These are phyloP conservation scores for Simmondsia chinensis DNA, from an alignment of 148 eudicot species.

Conservation along the genomic window DNA sequence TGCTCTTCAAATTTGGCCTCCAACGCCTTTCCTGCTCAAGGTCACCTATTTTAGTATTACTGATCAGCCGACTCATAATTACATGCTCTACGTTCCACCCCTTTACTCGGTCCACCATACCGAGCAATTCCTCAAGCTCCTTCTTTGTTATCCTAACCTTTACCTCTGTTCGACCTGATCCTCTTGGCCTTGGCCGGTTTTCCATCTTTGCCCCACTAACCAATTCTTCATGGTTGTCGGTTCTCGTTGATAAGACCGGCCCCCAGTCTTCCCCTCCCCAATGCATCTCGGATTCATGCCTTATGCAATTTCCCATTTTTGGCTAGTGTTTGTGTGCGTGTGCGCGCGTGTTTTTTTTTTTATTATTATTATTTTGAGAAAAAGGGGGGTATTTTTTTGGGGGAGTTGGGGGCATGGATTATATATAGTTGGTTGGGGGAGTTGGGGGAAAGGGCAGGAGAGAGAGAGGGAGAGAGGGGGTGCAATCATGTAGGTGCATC, in stretches of 20 bases:
- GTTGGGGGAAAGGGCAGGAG: too few relatives aligned
- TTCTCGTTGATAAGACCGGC: not conserved
- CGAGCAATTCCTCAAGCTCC: constrained; percentile 24
- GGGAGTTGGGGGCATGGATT: too few relatives aligned
- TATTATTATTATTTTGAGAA: not conserved
- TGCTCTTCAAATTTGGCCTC: constrained; percentile 50
- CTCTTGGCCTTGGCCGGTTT: too few relatives aligned
- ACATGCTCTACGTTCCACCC: constrained; percentile 28
- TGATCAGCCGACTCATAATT: constrained; percentile 27
- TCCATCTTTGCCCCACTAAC: too few relatives aligned
- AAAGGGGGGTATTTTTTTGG: too few relatives aligned
- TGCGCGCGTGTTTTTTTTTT: not conserved
- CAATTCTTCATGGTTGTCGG: constrained; percentile 1
- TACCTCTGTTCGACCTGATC: constrained; percentile 25
- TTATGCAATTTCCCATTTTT: constrained; percentile 23
- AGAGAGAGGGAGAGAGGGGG: too few relatives aligned
- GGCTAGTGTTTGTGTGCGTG: not conserved
- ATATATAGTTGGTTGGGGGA: too few relatives aligned
- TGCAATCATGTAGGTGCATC: too few relatives aligned
- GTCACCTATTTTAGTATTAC: constrained; percentile 21
- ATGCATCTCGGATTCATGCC: constrained; percentile 5
- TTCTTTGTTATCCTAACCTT: constrained; percentile 37
- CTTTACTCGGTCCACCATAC: constrained; percentile 6
- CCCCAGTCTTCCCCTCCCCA: constrained; percentile 32
- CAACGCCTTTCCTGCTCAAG: constrained; percentile 34